Conservation (phyloP, 2,329 filamentous ascomycete genomes). For the Gyromitra esculenta region DNA sequence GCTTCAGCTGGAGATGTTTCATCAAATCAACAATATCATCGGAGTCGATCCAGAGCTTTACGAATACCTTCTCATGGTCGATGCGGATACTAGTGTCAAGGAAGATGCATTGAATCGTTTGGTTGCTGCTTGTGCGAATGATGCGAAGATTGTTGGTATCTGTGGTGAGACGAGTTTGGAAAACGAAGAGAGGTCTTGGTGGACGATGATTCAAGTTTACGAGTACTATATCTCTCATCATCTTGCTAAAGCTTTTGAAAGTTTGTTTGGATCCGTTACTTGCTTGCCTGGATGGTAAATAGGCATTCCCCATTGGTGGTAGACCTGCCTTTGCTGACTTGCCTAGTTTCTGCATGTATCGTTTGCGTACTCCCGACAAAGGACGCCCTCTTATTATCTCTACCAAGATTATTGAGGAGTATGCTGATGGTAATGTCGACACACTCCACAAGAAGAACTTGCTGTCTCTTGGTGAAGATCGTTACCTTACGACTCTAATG, state of each 20-base stretch:
- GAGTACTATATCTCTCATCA: conserved; percentile 99
- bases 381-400: conserved; percentile 94
- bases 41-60: conserved; percentile 97
- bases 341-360: conserved; percentile 96
- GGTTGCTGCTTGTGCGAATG: conserved; percentile 90
- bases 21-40: conserved; percentile 99
- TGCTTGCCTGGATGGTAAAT: conserved; percentile 97
- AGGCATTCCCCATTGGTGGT: conserved; percentile 8
- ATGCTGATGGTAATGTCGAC: conserved; percentile 87
- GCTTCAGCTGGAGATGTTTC: conserved; percentile 96
- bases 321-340: conserved; percentile 60
- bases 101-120: conserved; percentile 93
- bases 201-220: conserved; percentile 99
- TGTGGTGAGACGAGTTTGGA: conserved; percentile 96
- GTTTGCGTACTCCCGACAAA: conserved; percentile 89
- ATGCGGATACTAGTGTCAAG: conserved; percentile 92
- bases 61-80: conserved; percentile 96
- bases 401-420: conserved; percentile 86
- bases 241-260: conserved; percentile 95
- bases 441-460: conserved; percentile 96
- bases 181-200: conserved; percentile 95
- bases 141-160: conserved; percentile 95
- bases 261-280: conserved; percentile 95
- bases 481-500: conserved; percentile 96
- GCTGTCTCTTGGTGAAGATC: conserved; percentile 92